A percentile compares a stretch with the other conserved stretches of the same genome.
Conservation (phyloP, 306 rosid species). For the Inga oerstediana region DNA sequence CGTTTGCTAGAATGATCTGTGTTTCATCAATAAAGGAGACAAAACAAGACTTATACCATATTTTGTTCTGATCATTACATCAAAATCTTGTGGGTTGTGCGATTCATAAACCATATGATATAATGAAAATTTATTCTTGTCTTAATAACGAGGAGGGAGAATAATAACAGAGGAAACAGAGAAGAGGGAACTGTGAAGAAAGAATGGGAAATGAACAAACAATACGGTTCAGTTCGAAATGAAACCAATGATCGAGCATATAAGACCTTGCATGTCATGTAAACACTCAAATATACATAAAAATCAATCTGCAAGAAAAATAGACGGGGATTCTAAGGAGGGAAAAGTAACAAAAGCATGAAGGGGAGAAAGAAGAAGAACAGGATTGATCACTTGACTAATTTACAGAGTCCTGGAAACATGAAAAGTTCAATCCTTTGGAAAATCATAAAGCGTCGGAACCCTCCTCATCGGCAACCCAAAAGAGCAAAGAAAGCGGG, state of each 20-base stretch:
- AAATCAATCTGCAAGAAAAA: neutral
- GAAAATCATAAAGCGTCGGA: conserved; percentile 17
- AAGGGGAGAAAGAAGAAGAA: neutral
- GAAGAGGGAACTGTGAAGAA: neutral
- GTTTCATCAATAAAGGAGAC: neutral
- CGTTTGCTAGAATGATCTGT: neutral
- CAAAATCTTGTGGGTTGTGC: neutral
- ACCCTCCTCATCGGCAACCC: conserved; percentile 17
- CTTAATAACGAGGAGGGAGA: neutral
- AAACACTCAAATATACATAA: conserved; percentile 1
- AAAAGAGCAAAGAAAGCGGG: conserved; percentile 36
- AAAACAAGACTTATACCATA: neutral
- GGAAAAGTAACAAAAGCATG: neutral
- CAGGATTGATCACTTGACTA: neutral
- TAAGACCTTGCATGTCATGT: neutral
- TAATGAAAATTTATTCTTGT: neutral
- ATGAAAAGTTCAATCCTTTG: conserved; percentile 18
- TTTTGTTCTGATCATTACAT: neutral
- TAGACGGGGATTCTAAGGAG: neutral
- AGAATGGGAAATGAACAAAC: neutral
- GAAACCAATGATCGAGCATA: neutral
- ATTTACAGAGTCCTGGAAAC: conserved; percentile 20
- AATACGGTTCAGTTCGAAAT: conserved; percentile 26
- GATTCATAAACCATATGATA: neutral
- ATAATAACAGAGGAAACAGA: neutral